phyloP scores from a whole-genome alignment of 805 yeast genomes.

The Yarrowia sp. region DNA sequence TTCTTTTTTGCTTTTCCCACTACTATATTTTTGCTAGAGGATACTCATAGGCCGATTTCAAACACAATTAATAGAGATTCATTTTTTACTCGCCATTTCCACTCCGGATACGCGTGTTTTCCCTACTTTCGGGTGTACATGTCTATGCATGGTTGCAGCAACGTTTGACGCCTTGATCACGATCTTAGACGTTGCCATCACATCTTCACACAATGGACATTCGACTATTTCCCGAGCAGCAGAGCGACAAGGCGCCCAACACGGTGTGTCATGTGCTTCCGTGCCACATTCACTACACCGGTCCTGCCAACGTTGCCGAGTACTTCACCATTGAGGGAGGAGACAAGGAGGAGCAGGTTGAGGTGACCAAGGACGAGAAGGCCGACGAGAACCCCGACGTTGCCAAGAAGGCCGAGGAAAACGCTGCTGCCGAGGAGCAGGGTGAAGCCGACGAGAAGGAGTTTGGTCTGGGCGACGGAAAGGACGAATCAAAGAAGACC shows the following conservation, averaged over 20 bases:
- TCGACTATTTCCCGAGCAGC: conserved; percentile 4
- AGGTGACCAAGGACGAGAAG: conserved; percentile 1
- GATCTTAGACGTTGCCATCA: neutral
- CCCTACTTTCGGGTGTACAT: neutral
- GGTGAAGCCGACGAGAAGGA: neutral
- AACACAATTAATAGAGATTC: neutral
- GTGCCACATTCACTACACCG: conserved; percentile 34
- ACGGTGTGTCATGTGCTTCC: conserved; percentile 34
- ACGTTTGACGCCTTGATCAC: neutral
- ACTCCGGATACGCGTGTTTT: neutral
- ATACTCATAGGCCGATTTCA: no score
- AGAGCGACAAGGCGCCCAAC: conserved; percentile 2
- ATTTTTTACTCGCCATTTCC: neutral
- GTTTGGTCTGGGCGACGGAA: neutral
- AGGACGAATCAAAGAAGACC: no score
- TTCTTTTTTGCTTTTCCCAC: no score
- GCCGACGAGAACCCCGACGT: neutral
- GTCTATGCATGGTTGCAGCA: neutral
- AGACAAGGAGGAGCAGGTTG: neutral
- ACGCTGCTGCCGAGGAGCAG: neutral
- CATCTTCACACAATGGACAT: conserved; percentile 4
- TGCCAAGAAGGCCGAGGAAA: neutral
- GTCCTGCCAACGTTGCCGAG: conserved; percentile 33
- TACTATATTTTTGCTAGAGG: no score
- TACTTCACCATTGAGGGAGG: conserved; percentile 30